A percentile compares a stretch with the other conserved stretches of the same genome.
Conservation (phyloP, 306 rosid genomes). For the Cicer judaicum region DNA sequence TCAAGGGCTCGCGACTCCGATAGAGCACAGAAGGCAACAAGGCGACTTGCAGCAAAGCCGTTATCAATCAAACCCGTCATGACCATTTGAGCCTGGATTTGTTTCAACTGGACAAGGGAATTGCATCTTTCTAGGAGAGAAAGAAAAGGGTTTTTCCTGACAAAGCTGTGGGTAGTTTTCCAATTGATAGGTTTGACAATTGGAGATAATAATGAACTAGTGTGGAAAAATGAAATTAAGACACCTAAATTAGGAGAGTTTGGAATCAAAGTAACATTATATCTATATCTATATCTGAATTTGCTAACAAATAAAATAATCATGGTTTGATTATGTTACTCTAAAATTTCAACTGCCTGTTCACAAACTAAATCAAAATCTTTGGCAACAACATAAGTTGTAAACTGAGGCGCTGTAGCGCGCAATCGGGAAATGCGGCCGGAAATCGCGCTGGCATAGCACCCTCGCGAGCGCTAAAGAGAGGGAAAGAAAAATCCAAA, state of each 20-base stretch:
- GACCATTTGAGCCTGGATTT: constrained; percentile 76
- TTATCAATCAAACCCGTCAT: constrained; percentile 57
- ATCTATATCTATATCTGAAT: constrained; percentile 38
- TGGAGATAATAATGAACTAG: constrained; percentile 53
- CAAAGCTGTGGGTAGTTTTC: constrained; percentile 63
- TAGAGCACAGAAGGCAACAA: constrained; percentile 77
- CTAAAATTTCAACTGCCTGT: neutral
- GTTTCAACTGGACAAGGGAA: constrained; percentile 66
- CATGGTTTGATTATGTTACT: constrained; percentile 44
- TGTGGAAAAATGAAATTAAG: constrained; percentile 41
- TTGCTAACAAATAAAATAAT: constrained; percentile 36
- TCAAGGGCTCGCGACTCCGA: constrained; percentile 59
- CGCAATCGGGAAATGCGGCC: too few species aligned
- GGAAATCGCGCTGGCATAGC: too few species aligned
- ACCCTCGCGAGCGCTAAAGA: too few species aligned
- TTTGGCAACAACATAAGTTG: neutral
- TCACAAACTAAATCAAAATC: neutral
- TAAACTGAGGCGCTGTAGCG: too few species aligned
- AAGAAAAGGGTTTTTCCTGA: constrained; percentile 61
- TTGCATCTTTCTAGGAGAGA: constrained; percentile 66
- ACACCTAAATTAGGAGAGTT: constrained; percentile 15
- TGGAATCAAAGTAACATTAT: constrained; percentile 32
- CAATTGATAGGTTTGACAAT: constrained; percentile 58
- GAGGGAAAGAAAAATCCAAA: too few species aligned
- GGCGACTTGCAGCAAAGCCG: constrained; percentile 69